These are phyloP conservation scores for Hyphopichia khmerensis DNA, from an alignment of 1,139 yeast species.

Conservation along the genomic window DNA sequence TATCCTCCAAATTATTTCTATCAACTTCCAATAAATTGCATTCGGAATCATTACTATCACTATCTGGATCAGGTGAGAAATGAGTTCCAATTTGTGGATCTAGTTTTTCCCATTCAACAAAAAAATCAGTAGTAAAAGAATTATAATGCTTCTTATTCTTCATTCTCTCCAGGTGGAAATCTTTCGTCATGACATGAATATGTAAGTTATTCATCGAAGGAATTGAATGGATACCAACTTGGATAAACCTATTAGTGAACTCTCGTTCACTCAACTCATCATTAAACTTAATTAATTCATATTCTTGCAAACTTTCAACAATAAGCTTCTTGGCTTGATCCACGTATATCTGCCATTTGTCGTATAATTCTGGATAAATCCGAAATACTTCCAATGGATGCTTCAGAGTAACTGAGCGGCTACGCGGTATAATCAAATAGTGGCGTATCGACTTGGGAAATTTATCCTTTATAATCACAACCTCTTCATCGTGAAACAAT, in stretches of 20 bases:
- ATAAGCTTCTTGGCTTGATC: constrained; percentile 42
- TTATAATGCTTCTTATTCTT: constrained; percentile 70
- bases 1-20: constrained; percentile 18
- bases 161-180: constrained; percentile 52
- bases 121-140: constrained; percentile 66
- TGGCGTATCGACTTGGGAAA: constrained; percentile 69
- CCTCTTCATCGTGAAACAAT: constrained; percentile 50
- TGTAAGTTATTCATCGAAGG: constrained; percentile 74
- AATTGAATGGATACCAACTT: constrained; percentile 65
- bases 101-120: constrained; percentile 51
- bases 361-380: constrained; percentile 28
- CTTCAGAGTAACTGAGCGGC: constrained; percentile 30
- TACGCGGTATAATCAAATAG: constrained; percentile 59
- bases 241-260: constrained; percentile 39
- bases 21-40: constrained; percentile 7
- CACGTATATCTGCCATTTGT: constrained; percentile 36
- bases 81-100: constrained; percentile 8
- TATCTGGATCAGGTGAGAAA: constrained; percentile 1
- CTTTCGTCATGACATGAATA: constrained; percentile 69
- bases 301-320: constrained; percentile 29
- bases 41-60: constrained; percentile 7
- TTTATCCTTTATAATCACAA: constrained; percentile 56
- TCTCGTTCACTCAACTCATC: constrained; percentile 11
- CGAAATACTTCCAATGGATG: constrained; percentile 59
- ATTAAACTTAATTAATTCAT: constrained; percentile 9